Base-by-base conservation (phyloP, 1,139 yeast genomes). In the Spathaspora sp. region DNA sequence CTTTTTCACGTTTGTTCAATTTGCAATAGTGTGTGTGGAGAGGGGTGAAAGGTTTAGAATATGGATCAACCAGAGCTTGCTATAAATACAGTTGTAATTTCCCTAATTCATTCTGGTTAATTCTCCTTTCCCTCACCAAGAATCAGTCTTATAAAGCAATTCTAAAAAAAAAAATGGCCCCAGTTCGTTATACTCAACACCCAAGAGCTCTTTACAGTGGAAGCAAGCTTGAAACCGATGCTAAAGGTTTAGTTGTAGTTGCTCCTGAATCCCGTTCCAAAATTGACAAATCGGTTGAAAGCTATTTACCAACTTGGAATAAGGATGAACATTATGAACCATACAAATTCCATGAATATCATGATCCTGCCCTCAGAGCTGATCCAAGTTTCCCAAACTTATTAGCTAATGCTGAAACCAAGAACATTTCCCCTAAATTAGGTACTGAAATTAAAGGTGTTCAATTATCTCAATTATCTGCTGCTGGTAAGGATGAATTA, bases 381-480 rank as follows among this genome's bases (percentile, higher is more conserved):
- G 86, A 83, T 56, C 75, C 79, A n/a, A 58, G 66, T 1, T 74
- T 80, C 50, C 72, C 75, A 37, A 75, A 74, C 53, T 71, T 85
- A 51, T 74, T 82, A 51, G 65, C 63, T n/a, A 52, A 60, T 8
- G 56, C 59, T 38, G 67, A 63, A 34, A 55, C 63, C 24, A 72
- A 68, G 55, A 64, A 64, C 34, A 58, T 82, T 50, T 76, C 86
- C 5, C 91, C 90, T 42, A 82, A 81, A 60, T 68, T 86, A 46
- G 91, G 91, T 13, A 72, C 85, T 23, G 88, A 81, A 59, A 67
- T 85, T 36, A 60, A 58, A 17, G 87, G 87, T 17, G 65, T 84
- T 39, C 87, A 83, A 58, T 66, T 85, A 44, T 77, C 85, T 1
- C 60, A 74, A 49, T 67, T 84, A 47, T 63, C 68, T 42, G 74